Evolutionary conservation across 2,329 filamentous ascomycete genomes (phyloP).

Genomic region (Diplodia mutila): DNA sequence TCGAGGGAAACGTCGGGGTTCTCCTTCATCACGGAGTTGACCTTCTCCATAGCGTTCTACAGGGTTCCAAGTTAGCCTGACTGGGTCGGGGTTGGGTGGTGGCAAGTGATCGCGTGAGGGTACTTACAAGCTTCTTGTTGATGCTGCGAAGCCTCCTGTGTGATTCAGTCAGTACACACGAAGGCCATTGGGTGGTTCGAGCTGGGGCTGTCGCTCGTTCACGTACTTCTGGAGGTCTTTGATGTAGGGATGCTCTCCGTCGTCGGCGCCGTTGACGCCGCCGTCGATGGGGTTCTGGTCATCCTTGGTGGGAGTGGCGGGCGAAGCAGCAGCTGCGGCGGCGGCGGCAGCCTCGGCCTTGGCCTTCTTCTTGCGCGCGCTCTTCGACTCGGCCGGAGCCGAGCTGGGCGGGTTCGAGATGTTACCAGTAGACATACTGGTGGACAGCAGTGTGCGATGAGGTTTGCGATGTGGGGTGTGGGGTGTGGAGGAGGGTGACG

Average conservation of each 20-base stretch:
- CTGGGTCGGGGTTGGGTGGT: neutral
- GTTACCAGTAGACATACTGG: constrained; percentile 65
- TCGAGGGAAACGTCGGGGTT: constrained; percentile 73
- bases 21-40: constrained; percentile 69
- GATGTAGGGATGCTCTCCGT: constrained; percentile 75
- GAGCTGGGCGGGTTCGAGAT: constrained; percentile 65
- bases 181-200: neutral
- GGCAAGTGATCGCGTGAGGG: neutral
- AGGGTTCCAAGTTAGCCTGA: constrained; percentile 31
- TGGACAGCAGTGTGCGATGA: neutral
- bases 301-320: constrained; percentile 26
- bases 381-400: constrained; percentile 60
- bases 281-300: constrained; percentile 11
- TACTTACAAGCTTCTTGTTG: constrained; percentile 88
- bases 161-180: neutral
- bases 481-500: neutral
- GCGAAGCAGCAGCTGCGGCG: constrained; percentile 41
- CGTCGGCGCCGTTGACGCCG: constrained; percentile 60
- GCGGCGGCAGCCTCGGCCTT: constrained; percentile 46
- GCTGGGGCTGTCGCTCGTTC: neutral
- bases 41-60: constrained; percentile 72
- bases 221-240: constrained; percentile 88
- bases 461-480: neutral
- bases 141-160: constrained; percentile 84
- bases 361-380: constrained; percentile 58